Percentiles rank a stretch among this genome's conserved stretches.
Evolutionary conservation across 306 rosid species (phyloP).

Genomic region (Parietaria judaica): DNA sequence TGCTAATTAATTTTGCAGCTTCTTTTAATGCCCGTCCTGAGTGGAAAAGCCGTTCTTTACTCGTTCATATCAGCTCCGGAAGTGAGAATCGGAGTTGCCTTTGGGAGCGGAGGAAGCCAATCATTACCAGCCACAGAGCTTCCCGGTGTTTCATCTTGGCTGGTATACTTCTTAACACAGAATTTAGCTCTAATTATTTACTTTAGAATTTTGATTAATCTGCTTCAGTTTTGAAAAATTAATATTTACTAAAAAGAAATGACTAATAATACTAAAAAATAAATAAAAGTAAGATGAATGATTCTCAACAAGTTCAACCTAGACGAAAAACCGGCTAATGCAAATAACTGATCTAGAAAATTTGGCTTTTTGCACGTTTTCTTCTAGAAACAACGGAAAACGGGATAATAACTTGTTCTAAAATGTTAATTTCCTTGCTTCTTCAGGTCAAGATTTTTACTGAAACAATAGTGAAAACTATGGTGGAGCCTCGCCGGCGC

Average conservation of each 20-base stretch:
- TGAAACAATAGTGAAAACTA: constrained; percentile 72
- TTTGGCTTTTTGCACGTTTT: not conserved
- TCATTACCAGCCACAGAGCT: constrained; percentile 90
- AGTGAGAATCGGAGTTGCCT: constrained; percentile 88
- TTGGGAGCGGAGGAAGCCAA: constrained; percentile 97
- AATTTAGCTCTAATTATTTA: not conserved
- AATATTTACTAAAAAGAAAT: not conserved
- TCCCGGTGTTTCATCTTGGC: constrained; percentile 92
- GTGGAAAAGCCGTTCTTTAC: constrained; percentile 73
- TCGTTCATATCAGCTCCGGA: constrained; percentile 80
- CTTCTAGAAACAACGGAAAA: not conserved
- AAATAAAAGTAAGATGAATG: too few species aligned
- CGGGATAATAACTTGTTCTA: constrained; percentile 4
- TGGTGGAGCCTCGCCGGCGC: constrained; percentile 97
- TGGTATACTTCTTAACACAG: constrained; percentile 44
- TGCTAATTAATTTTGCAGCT: constrained; percentile 49
- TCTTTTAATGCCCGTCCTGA: constrained; percentile 63
- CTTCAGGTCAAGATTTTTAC: constrained; percentile 64
- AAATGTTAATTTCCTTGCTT: constrained; percentile 13
- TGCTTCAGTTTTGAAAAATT: not conserved
- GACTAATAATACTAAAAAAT: not conserved
- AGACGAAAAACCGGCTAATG: not conserved
- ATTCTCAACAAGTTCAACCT: too few species aligned
- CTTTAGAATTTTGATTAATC: not conserved
- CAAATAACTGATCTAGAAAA: not conserved